Base-by-base conservation (phyloP, 2,329 filamentous ascomycete genomes). In the Graphilbum sp. region DNA sequence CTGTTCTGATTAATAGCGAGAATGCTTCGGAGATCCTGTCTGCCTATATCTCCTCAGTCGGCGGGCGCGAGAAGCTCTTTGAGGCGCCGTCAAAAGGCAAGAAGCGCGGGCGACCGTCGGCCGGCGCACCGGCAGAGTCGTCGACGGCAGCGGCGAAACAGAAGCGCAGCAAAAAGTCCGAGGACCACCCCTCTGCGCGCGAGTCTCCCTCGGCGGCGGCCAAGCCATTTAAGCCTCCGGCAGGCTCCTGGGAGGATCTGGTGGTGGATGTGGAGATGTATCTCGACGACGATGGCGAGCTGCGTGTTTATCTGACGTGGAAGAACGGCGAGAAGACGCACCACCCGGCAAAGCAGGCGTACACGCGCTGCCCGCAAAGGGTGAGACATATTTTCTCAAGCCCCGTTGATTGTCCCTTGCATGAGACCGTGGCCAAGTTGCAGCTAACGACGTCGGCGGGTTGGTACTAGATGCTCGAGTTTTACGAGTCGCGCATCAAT, bases 351-450 rank as follows among this genome's bases (percentile, higher is more conserved):
- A 55, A 64, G 17, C 66, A 76, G 13, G 67, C 86, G 8, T 82
- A 87, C 49, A 68, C 75, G 49, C 77, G 84, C 47, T 86, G 80
- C 47, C 83, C 83, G 0, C 82, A 88, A 51, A 82, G 78, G 67
- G 79, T 79, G 54, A 20, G 39, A 8, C n/a, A 2, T n/a, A 13
- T 21, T 40, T 39, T 31, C n/a, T n/a, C n/a, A n/a, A n/a, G n/a
- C n/a, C n/a, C n/a, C n/a, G n/a, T n/a, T n/a, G n/a, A n/a, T n/a
- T n/a, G n/a, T n/a, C n/a, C n/a, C n/a, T n/a, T n/a, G n/a, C n/a
- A n/a, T n/a, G n/a, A n/a, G n/a, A n/a, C n/a, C n/a, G n/a, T n/a
- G n/a, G n/a, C n/a, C n/a, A n/a, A n/a, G n/a, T n/a, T n/a, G n/a
- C n/a, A n/a, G n/a, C n/a, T n/a, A n/a, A n/a, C n/a, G n/a, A n/a